Evolutionary conservation across 345 rosid genomes (phyloP), one percentile per base, ranked within the genome.

Genomic region (Linum tenue): DNA sequence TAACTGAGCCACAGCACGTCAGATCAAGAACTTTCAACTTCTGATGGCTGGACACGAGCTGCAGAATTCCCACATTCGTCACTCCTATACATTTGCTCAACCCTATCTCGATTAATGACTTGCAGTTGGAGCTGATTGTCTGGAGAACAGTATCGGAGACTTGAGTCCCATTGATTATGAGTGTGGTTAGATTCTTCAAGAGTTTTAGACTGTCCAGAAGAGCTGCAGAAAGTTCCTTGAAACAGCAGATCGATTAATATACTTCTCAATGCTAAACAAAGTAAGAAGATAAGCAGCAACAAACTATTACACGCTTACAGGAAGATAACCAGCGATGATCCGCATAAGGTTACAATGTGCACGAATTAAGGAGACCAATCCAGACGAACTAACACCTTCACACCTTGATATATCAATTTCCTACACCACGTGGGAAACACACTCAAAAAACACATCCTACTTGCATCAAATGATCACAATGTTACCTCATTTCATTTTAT

Each of bases 341-440:
- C 71, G 83, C 69, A 67, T 70, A 60, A 92, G 81, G 69, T 71
- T 67, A 65, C 74, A 67, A 65, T 92, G 97, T 66, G 90, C 85
- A 79, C 77, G 76, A 59, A 84, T 62, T 4, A 86, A 62, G 69
- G 80, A 69, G 68, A 71, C 67, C 67, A 85, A 69, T 68, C 98
- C 84, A 44, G 76, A 76, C 5, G 81, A 76, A 75, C 78, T 82
- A 73, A 92, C 72, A 63, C 72, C 68, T 41, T 80, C 90, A 69
- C 98, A 90, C 77, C 98, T 92, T 0, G 96, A 83, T 39, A 88
- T 78, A 78, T 88, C 86, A 44, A 92, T 62, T 42, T 66, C 88
- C 98, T 90, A 79, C 40, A 58, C 41, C 37, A 57, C 5, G 17
- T 4, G 9, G 11, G 5, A 14, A 57, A 59, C 56, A 56, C 14